phyloP scores from a whole-genome alignment of 352 stramenopile species.

The Phytophthora brassicae region DNA sequence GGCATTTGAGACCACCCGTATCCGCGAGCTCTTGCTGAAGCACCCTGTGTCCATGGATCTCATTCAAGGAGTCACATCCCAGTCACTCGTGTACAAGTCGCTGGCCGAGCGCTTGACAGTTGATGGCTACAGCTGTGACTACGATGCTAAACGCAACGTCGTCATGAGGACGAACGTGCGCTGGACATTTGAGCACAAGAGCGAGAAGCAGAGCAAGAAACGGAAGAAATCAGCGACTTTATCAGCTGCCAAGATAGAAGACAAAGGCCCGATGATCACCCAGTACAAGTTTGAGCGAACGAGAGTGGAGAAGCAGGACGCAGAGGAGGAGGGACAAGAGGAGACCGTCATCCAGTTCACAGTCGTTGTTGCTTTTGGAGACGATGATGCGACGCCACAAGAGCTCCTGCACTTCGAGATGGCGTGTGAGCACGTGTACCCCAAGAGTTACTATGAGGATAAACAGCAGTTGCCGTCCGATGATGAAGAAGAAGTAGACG shows the following conservation, averaged over 20 bases:
- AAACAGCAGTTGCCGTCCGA: conserved; percentile 40
- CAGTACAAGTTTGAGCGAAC: conserved; percentile 56
- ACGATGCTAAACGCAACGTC: conserved; percentile 62
- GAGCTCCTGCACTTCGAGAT: conserved; percentile 69
- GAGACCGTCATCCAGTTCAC: conserved; percentile 55
- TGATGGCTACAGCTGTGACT: conserved; percentile 63
- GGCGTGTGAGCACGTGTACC: conserved; percentile 53
- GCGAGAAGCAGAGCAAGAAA: conserved; percentile 47
- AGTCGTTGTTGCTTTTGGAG: conserved; percentile 42
- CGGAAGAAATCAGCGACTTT: conserved; percentile 34
- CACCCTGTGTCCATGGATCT: conserved; percentile 69
- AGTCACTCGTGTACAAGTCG: conserved; percentile 49
- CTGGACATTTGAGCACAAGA: conserved; percentile 44
- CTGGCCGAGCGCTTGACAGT: conserved; percentile 45
- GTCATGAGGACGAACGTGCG: conserved; percentile 58
- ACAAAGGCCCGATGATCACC: conserved; percentile 37
- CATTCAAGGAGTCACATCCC: conserved; percentile 48
- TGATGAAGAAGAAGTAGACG: conserved; percentile 24
- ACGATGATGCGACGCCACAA: conserved; percentile 35
- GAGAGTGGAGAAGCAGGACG: conserved; percentile 18
- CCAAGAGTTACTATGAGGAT: conserved; percentile 76
- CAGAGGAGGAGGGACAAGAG: conserved; percentile 19
- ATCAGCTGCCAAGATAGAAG: conserved; percentile 1
- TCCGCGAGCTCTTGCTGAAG: conserved; percentile 57
- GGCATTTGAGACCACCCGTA: conserved; percentile 66